Evolutionary conservation across 805 yeast genomes (phyloP).

Genomic region (Komagataella pseudopastoris): DNA sequence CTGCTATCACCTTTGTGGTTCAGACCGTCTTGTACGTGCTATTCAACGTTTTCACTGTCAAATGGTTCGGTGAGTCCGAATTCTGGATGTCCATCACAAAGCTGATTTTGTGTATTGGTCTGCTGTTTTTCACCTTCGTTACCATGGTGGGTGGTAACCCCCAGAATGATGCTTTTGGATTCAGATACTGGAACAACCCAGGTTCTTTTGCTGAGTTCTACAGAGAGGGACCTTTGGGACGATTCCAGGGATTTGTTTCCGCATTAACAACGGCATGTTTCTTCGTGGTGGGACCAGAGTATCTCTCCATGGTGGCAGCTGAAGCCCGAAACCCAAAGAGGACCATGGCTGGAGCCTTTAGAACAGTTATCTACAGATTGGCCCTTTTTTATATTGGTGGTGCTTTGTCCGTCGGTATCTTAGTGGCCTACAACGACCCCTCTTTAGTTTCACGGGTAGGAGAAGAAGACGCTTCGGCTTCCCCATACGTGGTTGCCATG

Average conservation of each 20-base stretch:
- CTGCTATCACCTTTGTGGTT: constrained; percentile 30
- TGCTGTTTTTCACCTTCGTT: constrained; percentile 33
- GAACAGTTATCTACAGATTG: constrained; percentile 28
- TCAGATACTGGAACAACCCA: constrained; percentile 27
- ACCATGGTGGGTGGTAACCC: constrained; percentile 50
- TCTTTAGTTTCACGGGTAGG: constrained; percentile 5
- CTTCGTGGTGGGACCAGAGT: constrained; percentile 29
- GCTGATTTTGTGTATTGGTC: constrained; percentile 31
- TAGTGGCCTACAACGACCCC: constrained; percentile 23
- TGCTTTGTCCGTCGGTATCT: constrained; percentile 25
- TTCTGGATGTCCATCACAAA: constrained; percentile 33
- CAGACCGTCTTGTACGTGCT: constrained; percentile 27
- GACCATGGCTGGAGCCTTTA: constrained; percentile 20
- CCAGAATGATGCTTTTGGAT: constrained; percentile 34
- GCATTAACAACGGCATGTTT: constrained; percentile 24
- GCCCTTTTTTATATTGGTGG: constrained; percentile 30
- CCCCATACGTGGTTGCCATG: constrained; percentile 78
- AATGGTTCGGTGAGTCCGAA: constrained; percentile 36
- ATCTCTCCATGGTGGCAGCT: constrained; percentile 28
- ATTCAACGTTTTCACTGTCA: constrained; percentile 33
- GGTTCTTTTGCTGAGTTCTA: constrained; percentile 19
- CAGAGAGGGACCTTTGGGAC: constrained; percentile 22
- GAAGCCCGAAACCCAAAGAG: constrained; percentile 28
- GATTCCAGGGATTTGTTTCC: constrained; percentile 27
- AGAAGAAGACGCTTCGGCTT: constrained; percentile 34